phyloP scores from a whole-genome alignment of 2,329 filamentous ascomycete genomes.

The Alternaria tenuissima region DNA sequence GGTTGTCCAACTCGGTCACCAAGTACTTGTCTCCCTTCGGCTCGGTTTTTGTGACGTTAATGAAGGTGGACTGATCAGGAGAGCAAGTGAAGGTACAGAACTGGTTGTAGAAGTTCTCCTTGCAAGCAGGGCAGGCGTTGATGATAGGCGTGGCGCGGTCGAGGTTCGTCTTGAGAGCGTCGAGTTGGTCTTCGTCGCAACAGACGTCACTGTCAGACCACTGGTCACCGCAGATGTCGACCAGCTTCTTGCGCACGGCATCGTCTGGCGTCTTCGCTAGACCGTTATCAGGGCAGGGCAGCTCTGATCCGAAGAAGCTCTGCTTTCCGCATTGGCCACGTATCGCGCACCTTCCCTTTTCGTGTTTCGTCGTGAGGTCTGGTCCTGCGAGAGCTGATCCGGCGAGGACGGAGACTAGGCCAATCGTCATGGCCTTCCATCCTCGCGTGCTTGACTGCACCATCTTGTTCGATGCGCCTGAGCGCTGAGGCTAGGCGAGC shows the following conservation, averaged over 20 bases:
- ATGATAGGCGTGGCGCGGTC: constrained; percentile 89
- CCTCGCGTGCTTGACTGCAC: constrained; percentile 33
- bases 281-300: constrained; percentile 93
- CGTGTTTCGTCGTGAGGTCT: constrained; percentile 67
- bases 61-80: constrained; percentile 91
- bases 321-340: constrained; percentile 91
- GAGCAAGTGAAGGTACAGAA: constrained; percentile 99
- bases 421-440: constrained; percentile 37
- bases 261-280: constrained; percentile 77
- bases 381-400: constrained; percentile 41
- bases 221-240: constrained; percentile 84
- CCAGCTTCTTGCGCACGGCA: constrained; percentile 76
- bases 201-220: constrained; percentile 88
- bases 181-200: constrained; percentile 82
- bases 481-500: constrained; percentile 13
- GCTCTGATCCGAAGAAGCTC: constrained; percentile 84
- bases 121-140: constrained; percentile 93
- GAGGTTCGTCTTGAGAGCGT: constrained; percentile 82
- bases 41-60: constrained; percentile 85
- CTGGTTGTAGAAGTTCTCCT: constrained; percentile 97
- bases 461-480: constrained; percentile 25
- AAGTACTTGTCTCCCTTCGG: constrained; percentile 67
- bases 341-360: constrained; percentile 87
- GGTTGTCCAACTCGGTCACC: constrained; percentile 90
- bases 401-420: constrained; percentile 40